Conservation (phyloP, 2,329 filamentous ascomycete species). For the Penicillium sp. region DNA sequence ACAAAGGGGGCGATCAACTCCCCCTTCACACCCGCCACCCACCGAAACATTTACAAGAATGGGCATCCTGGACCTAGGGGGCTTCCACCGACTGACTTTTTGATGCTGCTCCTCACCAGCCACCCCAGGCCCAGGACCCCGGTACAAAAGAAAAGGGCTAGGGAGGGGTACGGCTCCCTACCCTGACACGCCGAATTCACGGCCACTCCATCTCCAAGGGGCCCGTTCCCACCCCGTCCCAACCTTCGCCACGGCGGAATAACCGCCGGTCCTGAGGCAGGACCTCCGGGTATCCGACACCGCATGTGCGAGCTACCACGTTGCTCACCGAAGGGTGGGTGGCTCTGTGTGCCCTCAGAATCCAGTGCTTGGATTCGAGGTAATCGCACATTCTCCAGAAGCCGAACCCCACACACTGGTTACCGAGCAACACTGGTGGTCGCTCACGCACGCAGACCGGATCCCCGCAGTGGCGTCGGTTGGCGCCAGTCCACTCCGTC, state of each 20-base stretch:
- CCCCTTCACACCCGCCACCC: background rate
- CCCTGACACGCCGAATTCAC: background rate
- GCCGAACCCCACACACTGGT: conserved; percentile 16
- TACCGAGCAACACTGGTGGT: conserved; percentile 17
- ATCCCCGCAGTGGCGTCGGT: conserved; percentile 28
- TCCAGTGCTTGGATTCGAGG: conserved; percentile 31
- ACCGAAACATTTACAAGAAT: background rate
- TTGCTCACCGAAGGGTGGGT: conserved; percentile 31
- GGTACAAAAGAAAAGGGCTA: background rate
- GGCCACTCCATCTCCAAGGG: conserved; percentile 33
- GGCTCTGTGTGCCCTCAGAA: conserved; percentile 31
- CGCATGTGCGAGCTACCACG: conserved; percentile 25
- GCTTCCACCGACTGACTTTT: background rate
- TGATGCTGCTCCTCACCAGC: background rate
- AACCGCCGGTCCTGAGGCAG: conserved; percentile 22
- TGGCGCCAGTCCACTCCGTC: conserved; percentile 33
- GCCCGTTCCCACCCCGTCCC: conserved; percentile 34
- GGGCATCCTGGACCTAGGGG: conserved; percentile 4
- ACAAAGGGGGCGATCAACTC: background rate
- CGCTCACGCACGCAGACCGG: conserved; percentile 27
- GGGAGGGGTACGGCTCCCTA: conserved; percentile 8
- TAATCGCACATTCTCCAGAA: conserved; percentile 20
- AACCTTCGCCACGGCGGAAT: conserved; percentile 35
- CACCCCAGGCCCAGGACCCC: conserved; percentile 5
- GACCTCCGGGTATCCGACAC: conserved; percentile 32